Base-by-base conservation (phyloP, 1,284 basidiomycete species). In the Heterobasidion annosum region DNA sequence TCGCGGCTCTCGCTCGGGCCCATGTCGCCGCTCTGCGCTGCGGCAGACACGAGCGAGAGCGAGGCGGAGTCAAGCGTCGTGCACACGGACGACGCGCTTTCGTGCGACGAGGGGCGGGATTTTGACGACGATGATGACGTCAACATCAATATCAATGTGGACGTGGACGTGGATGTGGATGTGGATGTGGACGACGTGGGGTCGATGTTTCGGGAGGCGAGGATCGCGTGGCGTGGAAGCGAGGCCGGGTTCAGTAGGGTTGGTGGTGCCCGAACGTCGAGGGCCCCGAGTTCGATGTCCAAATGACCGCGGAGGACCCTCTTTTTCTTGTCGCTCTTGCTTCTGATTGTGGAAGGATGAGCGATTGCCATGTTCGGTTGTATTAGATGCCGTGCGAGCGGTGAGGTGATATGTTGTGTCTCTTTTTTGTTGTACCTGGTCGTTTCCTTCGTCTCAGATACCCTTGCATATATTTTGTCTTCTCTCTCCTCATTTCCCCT, bases 61-160 rank as follows among this genome's bases (percentile, higher is more conserved):
- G 58, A 59, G 52, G 42, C 58, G 2, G 58, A 59, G 40, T 58
- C 57, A 4, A 58, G 57, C 47, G 57, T 58, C 37, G 57, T 58
- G 48, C 57, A 58, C 52, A 58, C 57, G 9, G 57, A 58, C n/a
- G 37, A 40, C 37, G 10, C 37, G 37, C 37, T 40, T 1, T 40
- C 37, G 37, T n/a, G 10, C 37, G 37, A 40, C n/a, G 37, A n/a
- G n/a, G 37, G n/a, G 18, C 53, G 50, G n/a, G 57, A 58, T 43
- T 58, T 57, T 1, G 57, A 58, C 13, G 48, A 50, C 34, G 57
- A 58, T 42, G 37, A 40, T 40, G n/a, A 40, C 25, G 25, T 25
- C 25, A 25, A 25, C 3, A 25, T 25, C 25, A 25, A 25, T 25
- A 25, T 25, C 25, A 25, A 25, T 25, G 25, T 25, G 25, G 25